Conservation (phyloP, 345 rosid genomes). For the Ailanthus altissimus region DNA sequence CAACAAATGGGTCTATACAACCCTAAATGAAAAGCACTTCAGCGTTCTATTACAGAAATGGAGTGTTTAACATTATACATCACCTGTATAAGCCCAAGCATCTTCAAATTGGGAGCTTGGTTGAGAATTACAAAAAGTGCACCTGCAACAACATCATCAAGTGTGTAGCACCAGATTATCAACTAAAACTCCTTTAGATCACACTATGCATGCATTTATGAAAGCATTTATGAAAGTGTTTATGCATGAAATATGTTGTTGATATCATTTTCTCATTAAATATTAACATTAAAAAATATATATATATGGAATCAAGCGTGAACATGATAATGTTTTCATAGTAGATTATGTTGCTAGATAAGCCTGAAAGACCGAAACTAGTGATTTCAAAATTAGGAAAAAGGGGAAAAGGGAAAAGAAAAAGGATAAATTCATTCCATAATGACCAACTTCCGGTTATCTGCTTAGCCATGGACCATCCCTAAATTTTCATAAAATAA, state of each 20-base stretch:
- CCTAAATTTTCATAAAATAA: neutral
- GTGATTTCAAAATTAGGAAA: neutral
- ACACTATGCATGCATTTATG: neutral
- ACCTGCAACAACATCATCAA: slow-evolving; percentile 55
- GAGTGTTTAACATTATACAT: slow-evolving; percentile 18
- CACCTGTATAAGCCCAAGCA: slow-evolving; percentile 97
- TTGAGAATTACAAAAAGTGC: slow-evolving; percentile 80
- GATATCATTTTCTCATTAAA: neutral
- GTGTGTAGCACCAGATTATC: slow-evolving; percentile 18
- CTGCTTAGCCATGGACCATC: neutral
- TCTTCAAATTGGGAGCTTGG: slow-evolving; percentile 84
- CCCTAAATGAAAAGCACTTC: slow-evolving; percentile 10
- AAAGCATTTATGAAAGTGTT: neutral
- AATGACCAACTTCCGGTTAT: neutral
- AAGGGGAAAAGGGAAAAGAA: neutral
- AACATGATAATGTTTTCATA: neutral
- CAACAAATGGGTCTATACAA: neutral
- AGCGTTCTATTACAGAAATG: slow-evolving; percentile 10
- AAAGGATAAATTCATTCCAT: too few species aligned
- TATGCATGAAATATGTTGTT: neutral
- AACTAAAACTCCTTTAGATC: slow-evolving; percentile 9
- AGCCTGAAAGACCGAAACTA: neutral
- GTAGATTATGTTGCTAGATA: neutral
- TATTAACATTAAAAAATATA: neutral
- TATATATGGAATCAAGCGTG: neutral